Conservation (phyloP, 805 yeast species). For the Saturnispora diversa region DNA sequence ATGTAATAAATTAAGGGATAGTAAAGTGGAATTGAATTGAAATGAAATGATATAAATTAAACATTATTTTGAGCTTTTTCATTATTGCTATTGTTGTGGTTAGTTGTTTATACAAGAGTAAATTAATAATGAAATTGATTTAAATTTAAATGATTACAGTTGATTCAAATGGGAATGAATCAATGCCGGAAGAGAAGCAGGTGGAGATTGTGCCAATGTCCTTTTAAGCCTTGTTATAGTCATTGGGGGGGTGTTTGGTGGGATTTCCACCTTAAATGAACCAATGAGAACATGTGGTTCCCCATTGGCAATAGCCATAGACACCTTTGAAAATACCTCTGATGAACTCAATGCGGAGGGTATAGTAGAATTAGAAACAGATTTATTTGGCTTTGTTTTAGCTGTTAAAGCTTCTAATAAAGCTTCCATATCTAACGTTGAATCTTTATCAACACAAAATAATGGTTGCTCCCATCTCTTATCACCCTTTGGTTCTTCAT, state of each 20-base stretch:
- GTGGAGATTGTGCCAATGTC: neutral
- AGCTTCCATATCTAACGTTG: constrained; percentile 54
- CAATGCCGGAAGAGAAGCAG: constrained; percentile 7
- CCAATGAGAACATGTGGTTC: constrained; percentile 1
- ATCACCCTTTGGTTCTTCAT: constrained; percentile 84
- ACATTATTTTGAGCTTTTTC: too few species aligned
- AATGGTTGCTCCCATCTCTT: constrained; percentile 93
- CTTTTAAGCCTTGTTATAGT: constrained; percentile 5
- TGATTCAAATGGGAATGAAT: constrained; percentile 6
- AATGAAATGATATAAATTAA: too few species aligned
- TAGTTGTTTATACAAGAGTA: too few species aligned
- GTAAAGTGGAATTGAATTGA: too few species aligned
- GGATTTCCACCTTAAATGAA: constrained; percentile 1
- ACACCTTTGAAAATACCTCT: constrained; percentile 1
- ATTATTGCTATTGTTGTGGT: too few species aligned
- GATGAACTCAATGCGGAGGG: neutral
- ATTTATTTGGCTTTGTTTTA: constrained; percentile 8
- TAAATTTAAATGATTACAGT: too few species aligned
- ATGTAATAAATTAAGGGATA: too few species aligned
- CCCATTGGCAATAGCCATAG: neutral
- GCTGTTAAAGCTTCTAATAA: constrained; percentile 40
- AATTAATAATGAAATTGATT: too few species aligned
- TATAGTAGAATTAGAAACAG: constrained; percentile 9
- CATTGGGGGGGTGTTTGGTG: constrained; percentile 3
- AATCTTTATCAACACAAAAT: constrained; percentile 56